These are phyloP conservation scores for Suillus placidus DNA, from an alignment of 768 basidiomycete genomes.

Conservation along the genomic window DNA sequence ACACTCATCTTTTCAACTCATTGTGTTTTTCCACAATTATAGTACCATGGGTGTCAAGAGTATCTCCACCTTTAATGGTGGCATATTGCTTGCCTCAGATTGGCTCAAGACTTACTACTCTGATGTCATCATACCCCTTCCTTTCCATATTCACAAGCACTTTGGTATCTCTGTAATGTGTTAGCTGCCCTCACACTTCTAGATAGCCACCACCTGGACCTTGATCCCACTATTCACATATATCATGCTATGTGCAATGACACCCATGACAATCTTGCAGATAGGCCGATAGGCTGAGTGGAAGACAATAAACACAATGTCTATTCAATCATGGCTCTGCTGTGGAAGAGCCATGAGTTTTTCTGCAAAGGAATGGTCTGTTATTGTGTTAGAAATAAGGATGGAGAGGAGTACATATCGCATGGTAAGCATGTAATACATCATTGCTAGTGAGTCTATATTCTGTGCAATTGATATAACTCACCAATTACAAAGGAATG, in stretches of 20 bases:
- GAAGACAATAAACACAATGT: not conserved
- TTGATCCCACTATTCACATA: not conserved
- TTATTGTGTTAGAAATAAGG: not conserved
- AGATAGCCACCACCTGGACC: not conserved
- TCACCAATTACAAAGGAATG: too few relatives aligned
- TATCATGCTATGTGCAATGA: not conserved
- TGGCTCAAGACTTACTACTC: too few relatives aligned
- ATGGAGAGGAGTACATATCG: not conserved
- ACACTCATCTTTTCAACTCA: too few relatives aligned
- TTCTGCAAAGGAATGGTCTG: not conserved
- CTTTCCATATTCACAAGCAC: not conserved
- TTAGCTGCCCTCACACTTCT: not conserved
- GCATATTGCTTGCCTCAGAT: too few relatives aligned
- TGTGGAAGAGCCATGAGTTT: not conserved
- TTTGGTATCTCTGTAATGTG: not conserved
- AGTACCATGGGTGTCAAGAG: too few relatives aligned
- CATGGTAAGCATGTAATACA: too few relatives aligned
- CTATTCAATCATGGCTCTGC: not conserved
- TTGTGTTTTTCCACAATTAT: too few relatives aligned
- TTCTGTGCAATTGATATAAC: too few relatives aligned
- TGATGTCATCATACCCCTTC: not conserved
- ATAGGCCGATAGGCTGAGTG: not conserved
- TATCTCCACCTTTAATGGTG: too few relatives aligned
- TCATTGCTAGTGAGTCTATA: constrained; percentile 8
- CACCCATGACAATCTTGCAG: not conserved